Percentiles rank a stretch among this genome's conserved stretches.
Conservation (phyloP, 2,329 filamentous ascomycete species). For the Neonectria coccinea region DNA sequence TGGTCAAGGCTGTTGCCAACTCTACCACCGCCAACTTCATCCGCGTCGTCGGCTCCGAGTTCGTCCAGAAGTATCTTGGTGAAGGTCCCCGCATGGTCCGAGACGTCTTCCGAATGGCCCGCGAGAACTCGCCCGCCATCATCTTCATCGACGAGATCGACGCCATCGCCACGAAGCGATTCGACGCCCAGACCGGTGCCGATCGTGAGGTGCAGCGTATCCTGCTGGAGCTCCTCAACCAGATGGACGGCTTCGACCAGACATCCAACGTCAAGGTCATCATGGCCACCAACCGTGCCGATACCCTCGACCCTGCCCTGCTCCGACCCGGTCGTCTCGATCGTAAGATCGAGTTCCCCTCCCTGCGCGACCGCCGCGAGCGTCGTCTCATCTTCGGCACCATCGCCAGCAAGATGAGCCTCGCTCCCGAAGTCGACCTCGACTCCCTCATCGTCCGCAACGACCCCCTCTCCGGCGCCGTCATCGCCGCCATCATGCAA, state of each 20-base stretch:
- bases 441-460: conserved; percentile 97
- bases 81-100: conserved; percentile 99
- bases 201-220: conserved; percentile 99
- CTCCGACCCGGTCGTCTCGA: conserved; percentile 95
- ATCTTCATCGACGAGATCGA: conserved; percentile 99
- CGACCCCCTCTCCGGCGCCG: conserved; percentile 92
- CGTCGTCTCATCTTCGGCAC: conserved; percentile 96
- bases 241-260: conserved; percentile 99
- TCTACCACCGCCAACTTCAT: conserved; percentile 99
- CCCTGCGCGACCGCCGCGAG: conserved; percentile 90
- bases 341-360: conserved; percentile 99
- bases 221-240: conserved; percentile 94
- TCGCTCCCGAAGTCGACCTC: conserved; percentile 95
- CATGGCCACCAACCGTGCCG: conserved; percentile 99
- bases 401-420: conserved; percentile 97
- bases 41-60: conserved; percentile 96
- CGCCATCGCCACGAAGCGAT: conserved; percentile 98
- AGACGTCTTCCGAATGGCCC: conserved; percentile 98
- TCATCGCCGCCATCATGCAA: conserved; percentile 99
- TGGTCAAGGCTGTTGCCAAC: conserved; percentile 98
- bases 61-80: conserved; percentile 98
- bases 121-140: conserved; percentile 97
- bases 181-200: conserved; percentile 97
- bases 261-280: conserved; percentile 99
- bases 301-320: conserved; percentile 94